Percentiles rank a stretch among this genome's conserved stretches.
These are phyloP conservation scores for Suhomyces chickasaworum DNA, from an alignment of 1,139 yeast species.

Conservation along the genomic window DNA sequence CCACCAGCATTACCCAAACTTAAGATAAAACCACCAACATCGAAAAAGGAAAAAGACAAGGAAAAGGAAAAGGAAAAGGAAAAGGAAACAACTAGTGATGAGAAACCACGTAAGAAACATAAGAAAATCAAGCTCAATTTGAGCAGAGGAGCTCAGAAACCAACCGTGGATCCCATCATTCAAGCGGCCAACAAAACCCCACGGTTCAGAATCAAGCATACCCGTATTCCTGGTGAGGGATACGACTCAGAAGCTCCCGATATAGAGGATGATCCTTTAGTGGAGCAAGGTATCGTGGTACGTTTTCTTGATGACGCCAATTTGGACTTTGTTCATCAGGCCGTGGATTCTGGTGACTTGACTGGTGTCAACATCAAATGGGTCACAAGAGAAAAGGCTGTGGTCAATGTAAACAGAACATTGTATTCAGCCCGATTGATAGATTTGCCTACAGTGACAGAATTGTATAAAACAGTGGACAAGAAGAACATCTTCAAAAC, in stretches of 20 bases:
- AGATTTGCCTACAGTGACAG: constrained; percentile 89
- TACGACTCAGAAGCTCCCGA: constrained; percentile 98
- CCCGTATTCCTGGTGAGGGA: constrained; percentile 89
- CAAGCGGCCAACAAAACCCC: constrained; percentile 35
- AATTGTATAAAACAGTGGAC: constrained; percentile 86
- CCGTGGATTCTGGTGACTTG: constrained; percentile 81
- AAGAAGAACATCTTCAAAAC: constrained; percentile 86
- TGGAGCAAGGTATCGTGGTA: constrained; percentile 82
- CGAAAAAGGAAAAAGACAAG: too few species aligned
- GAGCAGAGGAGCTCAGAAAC: constrained; percentile 14
- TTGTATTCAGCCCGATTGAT: constrained; percentile 82
- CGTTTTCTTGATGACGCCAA: constrained; percentile 81
- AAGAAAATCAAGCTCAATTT: constrained; percentile 28
- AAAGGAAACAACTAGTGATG: constrained; percentile 3
- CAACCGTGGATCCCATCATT: constrained; percentile 9
- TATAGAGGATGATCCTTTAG: constrained; percentile 88
- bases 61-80: too few species aligned
- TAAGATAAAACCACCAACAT: too few species aligned
- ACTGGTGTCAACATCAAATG: constrained; percentile 75
- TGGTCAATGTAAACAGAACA: constrained; percentile 54
- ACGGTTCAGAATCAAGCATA: constrained; percentile 76
- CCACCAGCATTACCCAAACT: too few species aligned
- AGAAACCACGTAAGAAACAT: constrained; percentile 17
- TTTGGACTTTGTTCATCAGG: constrained; percentile 73
- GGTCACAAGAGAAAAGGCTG: constrained; percentile 79